Conservation (phyloP, 129 eudicot species). For the Ambrosia artemisiifolia region DNA sequence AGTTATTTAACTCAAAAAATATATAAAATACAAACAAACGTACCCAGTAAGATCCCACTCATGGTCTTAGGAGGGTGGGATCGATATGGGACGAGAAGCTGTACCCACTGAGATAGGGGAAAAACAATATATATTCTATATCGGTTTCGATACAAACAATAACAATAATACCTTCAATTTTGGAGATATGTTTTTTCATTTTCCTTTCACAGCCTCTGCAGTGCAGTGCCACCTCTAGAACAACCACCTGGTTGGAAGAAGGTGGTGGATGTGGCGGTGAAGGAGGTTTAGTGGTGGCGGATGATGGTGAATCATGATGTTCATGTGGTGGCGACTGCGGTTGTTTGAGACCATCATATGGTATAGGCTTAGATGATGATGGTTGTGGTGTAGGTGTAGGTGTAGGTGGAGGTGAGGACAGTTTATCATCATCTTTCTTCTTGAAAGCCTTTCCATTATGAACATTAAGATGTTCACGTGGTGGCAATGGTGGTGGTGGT, state of each 20-base stretch:
- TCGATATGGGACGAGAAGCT: too few relatives aligned
- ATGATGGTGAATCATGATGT: background rate
- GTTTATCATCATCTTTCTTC: slow-evolving; percentile 17
- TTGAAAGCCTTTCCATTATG: background rate
- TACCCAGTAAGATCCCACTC: too few relatives aligned
- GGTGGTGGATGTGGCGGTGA: slow-evolving; percentile 22
- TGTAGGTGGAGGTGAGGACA: slow-evolving; percentile 1
- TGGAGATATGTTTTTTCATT: slow-evolving; percentile 85
- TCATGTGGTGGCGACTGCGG: slow-evolving; percentile 5
- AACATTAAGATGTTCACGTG: slow-evolving; percentile 8
- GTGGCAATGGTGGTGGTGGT: slow-evolving; percentile 1
- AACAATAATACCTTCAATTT: slow-evolving; percentile 58
- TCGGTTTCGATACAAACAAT: background rate
- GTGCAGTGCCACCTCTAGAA: slow-evolving; percentile 87
- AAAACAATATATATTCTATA: background rate
- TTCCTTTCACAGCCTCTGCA: slow-evolving; percentile 98
- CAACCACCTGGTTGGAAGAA: slow-evolving; percentile 62
- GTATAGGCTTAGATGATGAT: background rate
- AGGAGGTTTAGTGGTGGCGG: slow-evolving; percentile 17
- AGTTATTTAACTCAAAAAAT: background rate
- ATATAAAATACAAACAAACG: too few relatives aligned
- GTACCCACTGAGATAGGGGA: too few relatives aligned
- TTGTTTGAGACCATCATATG: background rate
- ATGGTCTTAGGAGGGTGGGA: too few relatives aligned
- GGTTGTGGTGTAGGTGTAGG: background rate